Evolutionary conservation across 2,329 filamentous ascomycete genomes (phyloP), one percentile per base, ranked within the genome.

Genomic region (Claviceps paspali): DNA sequence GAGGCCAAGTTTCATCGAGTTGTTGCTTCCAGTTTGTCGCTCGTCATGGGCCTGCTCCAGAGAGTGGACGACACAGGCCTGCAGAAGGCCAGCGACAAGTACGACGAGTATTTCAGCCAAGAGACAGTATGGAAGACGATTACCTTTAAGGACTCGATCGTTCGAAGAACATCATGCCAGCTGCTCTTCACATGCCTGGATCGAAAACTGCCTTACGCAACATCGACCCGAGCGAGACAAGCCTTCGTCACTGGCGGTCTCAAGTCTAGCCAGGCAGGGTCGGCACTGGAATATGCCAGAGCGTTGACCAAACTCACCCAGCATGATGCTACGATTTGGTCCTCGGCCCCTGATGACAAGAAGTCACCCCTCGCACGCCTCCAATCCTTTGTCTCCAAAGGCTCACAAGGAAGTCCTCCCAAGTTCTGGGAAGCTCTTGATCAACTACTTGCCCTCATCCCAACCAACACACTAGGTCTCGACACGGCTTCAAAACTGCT

Each of bases 1-100:
- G 73, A 86, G 46, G 73, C 81, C 14, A 95, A 94, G 49, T 91
- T 92, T 59, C 73, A 77, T 42, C 73, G 91, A 33, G 86, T 95
- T 4, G 50, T 76, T 3, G 65, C 63, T 8, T 65, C 64, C 6
- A 69, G 69, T 38, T 50, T 79, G 17, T 70, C 67, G 1, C 57
- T 79, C 5, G 65, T 76, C 2, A 47, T 70, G 3, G 64, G 65
- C 22, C 57, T 79, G 1, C 49, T 79, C 1, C 59, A 64, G 32
- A 55, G 19, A 18, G 30, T 75, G 2, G 55, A 62, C 1, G 43
- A 51, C 6, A 50, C 53, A 14, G 79, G 83, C 27, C 56, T 80
- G 3, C 61, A 68, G 10, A 79, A 78, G 48, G 65, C 76, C 35
- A 58, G 70, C 26, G 55, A 69, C 14, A 65, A 68, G 14, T 83